Percentiles rank a stretch among this genome's conserved stretches.
phyloP scores from a whole-genome alignment of 192 early-diverging fungal species.

The Jimgerdemannia flammicorona region DNA sequence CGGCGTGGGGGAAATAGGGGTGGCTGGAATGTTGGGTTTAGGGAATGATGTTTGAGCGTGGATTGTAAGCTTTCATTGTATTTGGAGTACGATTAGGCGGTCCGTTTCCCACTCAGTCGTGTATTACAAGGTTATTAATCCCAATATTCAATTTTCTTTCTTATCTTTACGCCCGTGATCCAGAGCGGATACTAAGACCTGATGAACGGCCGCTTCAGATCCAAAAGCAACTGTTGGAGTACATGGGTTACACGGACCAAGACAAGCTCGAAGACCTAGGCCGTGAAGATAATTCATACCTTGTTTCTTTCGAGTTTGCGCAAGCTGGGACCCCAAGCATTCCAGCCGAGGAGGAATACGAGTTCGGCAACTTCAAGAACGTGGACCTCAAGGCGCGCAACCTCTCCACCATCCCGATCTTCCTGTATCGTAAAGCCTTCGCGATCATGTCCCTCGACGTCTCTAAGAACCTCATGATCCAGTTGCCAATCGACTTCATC shows the following conservation, averaged over 20 bases:
- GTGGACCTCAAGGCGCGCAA: constrained; percentile 72
- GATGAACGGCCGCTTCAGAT: constrained; percentile 73
- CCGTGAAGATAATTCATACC: constrained; percentile 82
- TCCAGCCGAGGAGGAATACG: constrained; percentile 31
- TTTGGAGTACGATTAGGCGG: no score
- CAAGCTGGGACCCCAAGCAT: constrained; percentile 30
- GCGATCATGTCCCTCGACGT: constrained; percentile 77
- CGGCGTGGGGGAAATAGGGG: no score
- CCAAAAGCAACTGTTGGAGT: constrained; percentile 67
- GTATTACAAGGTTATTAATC: background rate
- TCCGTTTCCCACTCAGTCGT: background rate
- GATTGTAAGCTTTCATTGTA: no score
- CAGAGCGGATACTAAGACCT: constrained; percentile 68
- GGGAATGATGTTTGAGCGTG: no score
- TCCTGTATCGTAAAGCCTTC: constrained; percentile 66
- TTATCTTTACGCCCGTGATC: background rate
- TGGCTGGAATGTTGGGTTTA: no score
- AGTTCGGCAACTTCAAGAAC: constrained; percentile 40
- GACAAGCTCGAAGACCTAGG: constrained; percentile 78
- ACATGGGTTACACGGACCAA: constrained; percentile 73
- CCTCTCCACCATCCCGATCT: constrained; percentile 77
- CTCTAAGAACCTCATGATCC: constrained; percentile 76
- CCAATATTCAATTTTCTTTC: background rate
- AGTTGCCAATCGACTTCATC: constrained; percentile 80
- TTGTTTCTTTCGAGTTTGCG: constrained; percentile 74